Conservation (phyloP, 2,329 filamentous ascomycete species). For the Rugonectria rugulosa region DNA sequence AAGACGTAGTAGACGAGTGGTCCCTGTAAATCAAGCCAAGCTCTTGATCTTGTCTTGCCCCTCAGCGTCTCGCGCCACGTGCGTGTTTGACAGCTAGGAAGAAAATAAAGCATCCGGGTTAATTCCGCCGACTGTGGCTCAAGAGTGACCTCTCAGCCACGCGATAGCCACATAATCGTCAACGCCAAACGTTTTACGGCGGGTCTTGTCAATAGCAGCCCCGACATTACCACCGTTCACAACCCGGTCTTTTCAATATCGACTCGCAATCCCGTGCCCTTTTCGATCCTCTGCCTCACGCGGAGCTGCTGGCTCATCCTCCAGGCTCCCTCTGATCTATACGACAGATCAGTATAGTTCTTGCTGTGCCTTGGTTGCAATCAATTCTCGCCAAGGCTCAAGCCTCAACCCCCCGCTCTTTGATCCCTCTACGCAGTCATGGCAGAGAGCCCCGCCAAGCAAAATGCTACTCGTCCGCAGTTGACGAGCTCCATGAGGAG, state of each 20-base stretch:
- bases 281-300: slow-evolving; percentile 3
- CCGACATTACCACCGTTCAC: slow-evolving; percentile 26
- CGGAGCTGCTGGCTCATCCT: neutral
- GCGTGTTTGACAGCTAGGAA: too few relatives aligned
- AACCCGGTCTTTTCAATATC: slow-evolving; percentile 28
- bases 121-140: too few relatives aligned
- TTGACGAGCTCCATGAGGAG: slow-evolving; percentile 61
- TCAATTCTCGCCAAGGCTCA: slow-evolving; percentile 8
- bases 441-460: slow-evolving; percentile 44
- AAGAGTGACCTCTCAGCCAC: too few relatives aligned
- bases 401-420: slow-evolving; percentile 20
- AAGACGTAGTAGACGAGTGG: too few relatives aligned
- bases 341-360: slow-evolving; percentile 1
- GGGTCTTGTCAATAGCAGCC: too few relatives aligned
- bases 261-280: slow-evolving; percentile 16
- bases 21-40: too few relatives aligned
- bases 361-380: neutral
- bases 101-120: too few relatives aligned
- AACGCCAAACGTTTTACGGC: too few relatives aligned
- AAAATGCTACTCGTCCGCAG: slow-evolving; percentile 53
- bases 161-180: too few relatives aligned
- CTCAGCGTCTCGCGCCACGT: too few relatives aligned
- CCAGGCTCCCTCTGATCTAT: neutral
- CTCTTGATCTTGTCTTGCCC: too few relatives aligned
- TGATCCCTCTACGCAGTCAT: slow-evolving; percentile 38